phyloP scores from a whole-genome alignment of 2,329 filamentous ascomycete genomes.

The Aspergillus tamarii region DNA sequence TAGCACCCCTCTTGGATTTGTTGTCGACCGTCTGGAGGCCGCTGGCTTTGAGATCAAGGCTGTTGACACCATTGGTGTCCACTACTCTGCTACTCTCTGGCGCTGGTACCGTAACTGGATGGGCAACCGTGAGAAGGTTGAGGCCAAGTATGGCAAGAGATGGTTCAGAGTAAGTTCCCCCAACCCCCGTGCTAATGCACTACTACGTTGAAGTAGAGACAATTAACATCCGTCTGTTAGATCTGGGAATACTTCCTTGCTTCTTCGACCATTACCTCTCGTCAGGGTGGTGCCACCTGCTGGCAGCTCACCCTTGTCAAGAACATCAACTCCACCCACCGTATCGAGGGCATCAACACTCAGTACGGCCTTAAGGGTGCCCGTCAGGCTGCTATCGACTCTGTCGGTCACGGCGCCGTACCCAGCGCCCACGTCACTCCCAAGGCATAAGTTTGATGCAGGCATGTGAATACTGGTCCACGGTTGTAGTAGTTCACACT shows the following conservation, averaged over 20 bases:
- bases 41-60: conserved; percentile 89
- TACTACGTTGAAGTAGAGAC: not conserved
- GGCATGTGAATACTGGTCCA: not conserved
- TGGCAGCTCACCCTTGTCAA: conserved; percentile 86
- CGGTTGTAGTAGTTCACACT: not conserved
- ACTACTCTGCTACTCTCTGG: conserved; percentile 97
- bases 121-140: conserved; percentile 87
- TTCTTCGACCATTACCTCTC: conserved; percentile 79
- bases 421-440: conserved; percentile 39
- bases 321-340: conserved; percentile 86
- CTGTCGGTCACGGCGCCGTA: conserved; percentile 36
- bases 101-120: conserved; percentile 99
- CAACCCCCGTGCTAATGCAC: conserved; percentile 1
- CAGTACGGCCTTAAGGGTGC: conserved; percentile 73
- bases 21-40: conserved; percentile 80
- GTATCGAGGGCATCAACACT: conserved; percentile 70
- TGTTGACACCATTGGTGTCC: conserved; percentile 90
- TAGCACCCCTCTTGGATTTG: conserved; percentile 87
- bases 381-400: conserved; percentile 51
- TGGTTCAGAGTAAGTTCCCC: conserved; percentile 82
- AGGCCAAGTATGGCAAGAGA: conserved; percentile 89
- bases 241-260: conserved; percentile 94
- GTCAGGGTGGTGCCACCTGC: conserved; percentile 82
- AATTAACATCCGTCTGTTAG: conserved; percentile 42
- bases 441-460: conserved; percentile 30